A percentile compares a stretch with the other conserved stretches of the same genome.
phyloP scores from a whole-genome alignment of 257 asterid genomes.

The Echium plantagineum region DNA sequence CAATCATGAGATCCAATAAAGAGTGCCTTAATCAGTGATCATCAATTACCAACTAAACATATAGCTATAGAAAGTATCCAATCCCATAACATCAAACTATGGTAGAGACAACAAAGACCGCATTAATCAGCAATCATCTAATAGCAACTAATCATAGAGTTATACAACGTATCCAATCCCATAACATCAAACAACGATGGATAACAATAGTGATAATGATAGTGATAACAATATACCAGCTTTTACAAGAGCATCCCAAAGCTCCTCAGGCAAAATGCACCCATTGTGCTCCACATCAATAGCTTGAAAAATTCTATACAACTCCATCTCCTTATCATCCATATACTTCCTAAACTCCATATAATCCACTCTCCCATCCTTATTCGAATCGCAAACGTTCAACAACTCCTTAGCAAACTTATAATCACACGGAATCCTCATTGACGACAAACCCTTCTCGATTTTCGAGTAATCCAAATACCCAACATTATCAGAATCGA shows the following conservation, averaged over 20 bases:
- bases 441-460: slow-evolving; percentile 79
- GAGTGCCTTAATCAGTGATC: too few relatives aligned
- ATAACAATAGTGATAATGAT: neutral
- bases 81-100: too few relatives aligned
- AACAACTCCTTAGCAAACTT: slow-evolving; percentile 93
- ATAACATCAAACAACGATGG: too few relatives aligned
- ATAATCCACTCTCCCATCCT: slow-evolving; percentile 91
- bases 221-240: slow-evolving; percentile 33
- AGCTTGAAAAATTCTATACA: slow-evolving; percentile 89
- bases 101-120: too few relatives aligned
- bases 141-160: too few relatives aligned
- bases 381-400: slow-evolving; percentile 71
- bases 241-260: slow-evolving; percentile 91
- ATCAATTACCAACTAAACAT: too few relatives aligned
- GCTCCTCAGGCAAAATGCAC: slow-evolving; percentile 91
- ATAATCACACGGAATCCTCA: slow-evolving; percentile 87
- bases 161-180: too few relatives aligned
- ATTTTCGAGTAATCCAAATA: slow-evolving; percentile 59
- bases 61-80: too few relatives aligned
- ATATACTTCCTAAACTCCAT: slow-evolving; percentile 85
- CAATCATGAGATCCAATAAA: too few relatives aligned
- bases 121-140: too few relatives aligned
- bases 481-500: slow-evolving; percentile 61
- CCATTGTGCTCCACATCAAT: slow-evolving; percentile 95
- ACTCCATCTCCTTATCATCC: slow-evolving; percentile 93